These are phyloP conservation scores for Daldinia sp. DNA, from an alignment of 2,329 filamentous ascomycete species.

Conservation along the genomic window DNA sequence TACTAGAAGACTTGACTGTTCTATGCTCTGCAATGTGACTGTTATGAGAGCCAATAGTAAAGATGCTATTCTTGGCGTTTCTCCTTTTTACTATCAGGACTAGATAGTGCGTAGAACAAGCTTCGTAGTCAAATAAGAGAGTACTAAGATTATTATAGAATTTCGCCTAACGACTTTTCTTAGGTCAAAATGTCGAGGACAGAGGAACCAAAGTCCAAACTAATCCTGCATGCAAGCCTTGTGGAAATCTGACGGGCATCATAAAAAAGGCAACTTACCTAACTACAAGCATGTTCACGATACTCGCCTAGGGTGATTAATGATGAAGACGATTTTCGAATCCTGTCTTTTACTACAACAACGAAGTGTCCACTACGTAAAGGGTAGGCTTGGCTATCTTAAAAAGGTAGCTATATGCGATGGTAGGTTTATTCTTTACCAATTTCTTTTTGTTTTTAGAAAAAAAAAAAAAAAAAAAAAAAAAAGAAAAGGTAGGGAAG, in stretches of 20 bases:
- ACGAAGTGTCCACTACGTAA: not conserved
- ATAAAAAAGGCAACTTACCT: not conserved
- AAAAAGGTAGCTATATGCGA: not conserved
- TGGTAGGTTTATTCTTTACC: not conserved
- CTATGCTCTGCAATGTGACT: conserved; percentile 8
- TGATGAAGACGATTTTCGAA: not conserved
- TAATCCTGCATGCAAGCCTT: not conserved
- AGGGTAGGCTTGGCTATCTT: not conserved
- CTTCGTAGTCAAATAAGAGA: conserved; percentile 9
- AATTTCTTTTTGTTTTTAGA: not conserved
- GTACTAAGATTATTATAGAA: not conserved
- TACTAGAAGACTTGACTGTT: conserved; percentile 19
- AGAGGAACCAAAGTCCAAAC: not conserved
- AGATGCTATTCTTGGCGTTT: conserved; percentile 5
- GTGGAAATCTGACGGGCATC: not conserved
- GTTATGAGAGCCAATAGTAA: conserved; percentile 12
- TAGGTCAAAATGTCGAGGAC: not conserved
- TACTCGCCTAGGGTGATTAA: not conserved
- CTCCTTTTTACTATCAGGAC: conserved; percentile 9
- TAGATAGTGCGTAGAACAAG: not conserved
- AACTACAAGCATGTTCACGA: not conserved
- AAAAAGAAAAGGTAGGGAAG: not conserved
- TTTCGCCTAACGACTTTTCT: not conserved
- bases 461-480: not conserved
- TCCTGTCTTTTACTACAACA: not conserved